These are phyloP conservation scores for Amanita exitialis DNA, from an alignment of 768 basidiomycete species.

Conservation along the genomic window DNA sequence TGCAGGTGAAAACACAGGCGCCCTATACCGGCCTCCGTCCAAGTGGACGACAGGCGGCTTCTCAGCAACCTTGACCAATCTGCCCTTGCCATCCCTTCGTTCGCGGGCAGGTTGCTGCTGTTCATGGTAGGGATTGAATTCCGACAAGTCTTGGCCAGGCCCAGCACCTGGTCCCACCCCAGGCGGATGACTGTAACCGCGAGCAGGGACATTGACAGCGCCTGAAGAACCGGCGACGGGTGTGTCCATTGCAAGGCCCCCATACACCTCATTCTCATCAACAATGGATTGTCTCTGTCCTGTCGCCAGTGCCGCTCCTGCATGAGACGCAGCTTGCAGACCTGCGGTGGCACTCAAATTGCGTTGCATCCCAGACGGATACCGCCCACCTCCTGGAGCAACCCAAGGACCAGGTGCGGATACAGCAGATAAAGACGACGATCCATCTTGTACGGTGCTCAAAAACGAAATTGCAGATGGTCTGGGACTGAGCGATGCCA, in stretches of 20 bases:
- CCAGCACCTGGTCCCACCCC: not conserved
- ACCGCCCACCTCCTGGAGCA: not conserved
- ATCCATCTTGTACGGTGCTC: not conserved
- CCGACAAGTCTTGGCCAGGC: not conserved
- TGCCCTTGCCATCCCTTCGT: slow-evolving; percentile 21
- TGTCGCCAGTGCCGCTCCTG: not conserved
- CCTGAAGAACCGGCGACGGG: slow-evolving; percentile 3
- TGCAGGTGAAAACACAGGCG: not conserved
- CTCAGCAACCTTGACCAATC: slow-evolving; percentile 17
- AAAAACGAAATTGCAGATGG: not conserved
- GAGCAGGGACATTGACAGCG: not conserved
- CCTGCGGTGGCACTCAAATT: not conserved
- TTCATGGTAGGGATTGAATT: not conserved
- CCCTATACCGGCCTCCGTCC: slow-evolving; percentile 26
- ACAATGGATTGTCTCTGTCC: not conserved
- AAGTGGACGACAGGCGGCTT: slow-evolving; percentile 28
- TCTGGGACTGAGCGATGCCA: not conserved
- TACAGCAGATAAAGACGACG: not conserved
- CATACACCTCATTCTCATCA: slow-evolving; percentile 1
- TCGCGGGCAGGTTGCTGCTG: slow-evolving; percentile 5
- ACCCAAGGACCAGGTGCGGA: not conserved
- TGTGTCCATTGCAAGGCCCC: not conserved
- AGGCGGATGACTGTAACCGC: not conserved
- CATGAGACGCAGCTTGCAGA: not conserved
- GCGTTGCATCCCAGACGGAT: slow-evolving; percentile 3